Evolutionary conservation across 108 stramenopile species (phyloP).

Genomic region (Chaetoceros tenuissimus): DNA sequence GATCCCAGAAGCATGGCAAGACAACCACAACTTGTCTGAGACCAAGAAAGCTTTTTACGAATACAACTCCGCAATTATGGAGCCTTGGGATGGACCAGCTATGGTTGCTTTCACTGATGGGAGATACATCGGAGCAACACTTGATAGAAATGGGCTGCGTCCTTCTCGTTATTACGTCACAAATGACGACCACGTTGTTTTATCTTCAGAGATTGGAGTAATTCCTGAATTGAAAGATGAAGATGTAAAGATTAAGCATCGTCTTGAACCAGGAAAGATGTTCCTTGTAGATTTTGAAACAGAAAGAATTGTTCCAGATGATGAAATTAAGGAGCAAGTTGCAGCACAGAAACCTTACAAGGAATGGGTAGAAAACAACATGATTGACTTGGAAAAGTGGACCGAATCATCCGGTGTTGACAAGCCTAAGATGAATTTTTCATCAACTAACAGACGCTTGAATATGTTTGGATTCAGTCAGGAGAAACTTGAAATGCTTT

Average conservation of each 20-base stretch:
- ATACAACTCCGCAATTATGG: slow-evolving; percentile 96
- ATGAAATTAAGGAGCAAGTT: slow-evolving; percentile 93
- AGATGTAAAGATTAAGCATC: slow-evolving; percentile 87
- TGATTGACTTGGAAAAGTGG: slow-evolving; percentile 79
- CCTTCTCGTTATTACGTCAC: slow-evolving; percentile 95
- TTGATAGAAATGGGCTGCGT: slow-evolving; percentile 94
- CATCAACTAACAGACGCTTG: slow-evolving; percentile 68
- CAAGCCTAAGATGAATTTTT: slow-evolving; percentile 57
- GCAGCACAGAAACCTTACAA: slow-evolving; percentile 79
- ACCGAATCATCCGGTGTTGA: slow-evolving; percentile 20
- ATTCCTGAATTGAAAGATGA: slow-evolving; percentile 74
- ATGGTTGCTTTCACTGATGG: slow-evolving; percentile 98
- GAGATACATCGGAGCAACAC: slow-evolving; percentile 87
- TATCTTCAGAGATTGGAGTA: slow-evolving; percentile 94
- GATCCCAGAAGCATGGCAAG: slow-evolving; percentile 97
- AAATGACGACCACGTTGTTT: slow-evolving; percentile 88
- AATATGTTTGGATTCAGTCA: slow-evolving; percentile 91
- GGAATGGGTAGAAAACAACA: slow-evolving; percentile 79
- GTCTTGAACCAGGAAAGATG: slow-evolving; percentile 98
- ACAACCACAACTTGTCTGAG: slow-evolving; percentile 83
- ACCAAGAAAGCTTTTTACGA: slow-evolving; percentile 95
- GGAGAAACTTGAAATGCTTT: slow-evolving; percentile 91
- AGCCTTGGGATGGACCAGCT: slow-evolving; percentile 99
- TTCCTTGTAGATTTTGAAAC: slow-evolving; percentile 95
- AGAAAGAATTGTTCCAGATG: slow-evolving; percentile 88